A percentile compares a stretch with the other conserved stretches of the same genome.
These are phyloP conservation scores for Arachis monticola DNA, from an alignment of 331 rosid species.

Conservation along the genomic window DNA sequence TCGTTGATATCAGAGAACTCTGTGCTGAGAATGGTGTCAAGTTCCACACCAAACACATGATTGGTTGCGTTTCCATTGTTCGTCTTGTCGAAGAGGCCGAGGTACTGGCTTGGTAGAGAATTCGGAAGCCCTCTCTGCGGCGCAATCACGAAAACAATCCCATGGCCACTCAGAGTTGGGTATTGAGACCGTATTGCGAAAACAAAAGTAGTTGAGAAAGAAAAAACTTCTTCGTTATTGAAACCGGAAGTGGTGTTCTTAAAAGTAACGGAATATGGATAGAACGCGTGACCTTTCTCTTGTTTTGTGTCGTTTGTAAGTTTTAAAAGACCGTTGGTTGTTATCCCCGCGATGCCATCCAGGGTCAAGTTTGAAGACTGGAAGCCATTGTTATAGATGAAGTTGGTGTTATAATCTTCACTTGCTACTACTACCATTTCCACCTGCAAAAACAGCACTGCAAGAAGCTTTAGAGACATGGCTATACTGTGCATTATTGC, in stretches of 20 bases:
- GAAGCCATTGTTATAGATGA: constrained; percentile 48
- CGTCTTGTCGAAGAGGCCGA: constrained; percentile 47
- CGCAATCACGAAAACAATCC: constrained; percentile 46
- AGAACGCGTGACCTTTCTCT: neutral
- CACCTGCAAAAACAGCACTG: constrained; percentile 26
- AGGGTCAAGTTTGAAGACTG: constrained; percentile 34
- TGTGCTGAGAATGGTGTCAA: constrained; percentile 41
- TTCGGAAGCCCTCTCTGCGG: constrained; percentile 39
- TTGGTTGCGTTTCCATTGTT: constrained; percentile 37
- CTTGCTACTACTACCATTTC: constrained; percentile 7
- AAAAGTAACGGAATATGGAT: too few relatives aligned
- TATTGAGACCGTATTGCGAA: constrained; percentile 52
- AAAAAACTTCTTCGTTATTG: too few relatives aligned
- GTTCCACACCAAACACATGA: constrained; percentile 46
- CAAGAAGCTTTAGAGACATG: constrained; percentile 40
- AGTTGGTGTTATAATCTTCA: constrained; percentile 33
- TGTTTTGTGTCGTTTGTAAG: constrained; percentile 49
- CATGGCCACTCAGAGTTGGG: constrained; percentile 47
- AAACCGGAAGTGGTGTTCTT: too few relatives aligned
- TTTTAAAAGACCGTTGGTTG: constrained; percentile 41
- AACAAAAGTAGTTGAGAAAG: neutral
- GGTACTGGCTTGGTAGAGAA: constrained; percentile 37
- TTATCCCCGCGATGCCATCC: constrained; percentile 45
- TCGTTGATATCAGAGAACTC: constrained; percentile 48
- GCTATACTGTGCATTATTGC: neutral